These are phyloP conservation scores for Tetrapyrgos nigripes DNA, from an alignment of 1,284 basidiomycete genomes.

Conservation along the genomic window DNA sequence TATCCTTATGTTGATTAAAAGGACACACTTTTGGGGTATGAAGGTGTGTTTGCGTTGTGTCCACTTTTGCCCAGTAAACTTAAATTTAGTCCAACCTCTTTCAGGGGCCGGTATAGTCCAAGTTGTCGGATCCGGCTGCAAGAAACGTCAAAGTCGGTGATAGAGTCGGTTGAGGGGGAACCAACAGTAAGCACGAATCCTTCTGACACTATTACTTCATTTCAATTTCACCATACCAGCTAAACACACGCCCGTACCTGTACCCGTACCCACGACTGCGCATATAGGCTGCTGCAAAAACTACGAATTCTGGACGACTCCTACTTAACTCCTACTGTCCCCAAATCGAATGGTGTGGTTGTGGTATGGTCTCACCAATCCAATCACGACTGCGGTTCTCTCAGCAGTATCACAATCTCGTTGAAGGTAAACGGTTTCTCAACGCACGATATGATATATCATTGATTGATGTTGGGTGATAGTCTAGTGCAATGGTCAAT, in stretches of 20 bases:
- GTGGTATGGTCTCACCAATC: slow-evolving; percentile 55
- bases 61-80: background rate
- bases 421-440: no score
- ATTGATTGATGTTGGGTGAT: no score
- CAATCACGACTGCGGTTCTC: slow-evolving; percentile 61
- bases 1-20: slow-evolving; percentile 33
- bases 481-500: no score
- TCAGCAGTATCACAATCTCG: slow-evolving; percentile 64
- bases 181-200: no score
- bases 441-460: no score
- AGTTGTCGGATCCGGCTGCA: slow-evolving; percentile 51
- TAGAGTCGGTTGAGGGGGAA: slow-evolving; percentile 16
- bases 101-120: slow-evolving; percentile 48
- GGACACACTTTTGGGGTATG: slow-evolving; percentile 49
- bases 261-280: no score
- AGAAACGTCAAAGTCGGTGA: slow-evolving; percentile 50
- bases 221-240: background rate
- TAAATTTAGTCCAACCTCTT: no score
- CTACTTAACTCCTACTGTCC: slow-evolving; percentile 51
- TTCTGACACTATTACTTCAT: no score
- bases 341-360: slow-evolving; percentile 34
- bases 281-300: slow-evolving; percentile 10
- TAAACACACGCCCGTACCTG: no score
- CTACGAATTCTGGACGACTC: slow-evolving; percentile 14
- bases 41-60: slow-evolving; percentile 41